Base-by-base conservation (phyloP, 257 asterid species). In the Linderniella brevidens region DNA sequence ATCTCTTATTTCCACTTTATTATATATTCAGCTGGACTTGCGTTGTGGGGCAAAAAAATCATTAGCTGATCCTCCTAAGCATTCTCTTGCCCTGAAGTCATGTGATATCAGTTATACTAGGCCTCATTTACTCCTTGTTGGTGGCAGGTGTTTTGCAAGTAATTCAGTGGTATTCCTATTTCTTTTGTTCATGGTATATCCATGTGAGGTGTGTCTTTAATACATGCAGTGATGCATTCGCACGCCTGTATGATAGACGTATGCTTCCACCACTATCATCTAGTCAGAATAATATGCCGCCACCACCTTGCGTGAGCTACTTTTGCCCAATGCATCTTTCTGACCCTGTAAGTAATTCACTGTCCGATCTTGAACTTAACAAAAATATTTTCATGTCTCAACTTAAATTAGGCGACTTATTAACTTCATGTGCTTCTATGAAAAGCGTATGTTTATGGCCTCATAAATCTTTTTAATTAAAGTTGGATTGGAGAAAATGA, bases 301-400 rank as follows among this genome's bases (percentile, higher is more conserved):
- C 96, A 42, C 96, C 99, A 62, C 92, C 80, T 40, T 85, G 96
- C 55, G 88, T 90, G 65, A 74, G 77, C 76, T 85, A 81, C 63
- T 75, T 76, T 62, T 85, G 99, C 62, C 99, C 99, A 15, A 85
- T 81, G 94, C 99, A 90, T 72, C 93, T 90, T 32, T 75, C 94
- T 35, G 88, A 81, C 50, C 73, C 61, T 53, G 98, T 84, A 57
- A 76, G 95, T 76, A 37, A 51, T 66, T 54, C 59, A n/a, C 41
- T 57, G 29, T 16, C 37, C 48, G 64, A 16, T 13, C 47, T 50
- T 48, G 41, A 50, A 38, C 12, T 53, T 43, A 12, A 19, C 25
- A 9, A 32, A n/a, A 11, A 50, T 43, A 13, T 60, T 38, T 40
- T 20, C 17, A 49, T 2, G 17, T 11, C 5, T 53, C 32, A 25